Evolutionary conservation across 2,329 filamentous ascomycete species (phyloP), one percentile per base, ranked within the genome.

Genomic region (Aspergillus sclerotialis): DNA sequence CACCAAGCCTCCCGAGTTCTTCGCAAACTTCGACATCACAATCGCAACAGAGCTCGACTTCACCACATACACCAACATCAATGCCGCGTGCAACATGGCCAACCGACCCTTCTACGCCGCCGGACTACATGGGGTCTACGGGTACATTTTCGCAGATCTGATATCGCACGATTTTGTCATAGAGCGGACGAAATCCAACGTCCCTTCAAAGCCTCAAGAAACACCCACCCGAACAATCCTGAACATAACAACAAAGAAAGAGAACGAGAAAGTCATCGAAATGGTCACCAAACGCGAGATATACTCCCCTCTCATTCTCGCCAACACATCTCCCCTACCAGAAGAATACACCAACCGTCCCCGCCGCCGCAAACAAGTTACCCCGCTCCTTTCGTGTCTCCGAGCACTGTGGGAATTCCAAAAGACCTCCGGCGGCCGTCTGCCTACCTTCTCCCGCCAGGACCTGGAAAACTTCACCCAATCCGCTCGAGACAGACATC

Each of bases 141-240:
- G 92, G 36, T 98, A 86, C 66, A 84, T 94, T 46, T 98, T 98
- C 59, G 84, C 84, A 38, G 92, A 98, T 59, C 73, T 98, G 14
- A 87, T 94, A 48, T 75, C 81, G 51, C 92, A 98, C 60, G 81
- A 89, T 51, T 98, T 87, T 55, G 78, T 92, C 40, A 82, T 98
- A 41, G 82, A 94, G 66, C 81, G 92, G 37, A 79, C 86, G 41
- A 80, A 82, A 43, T 80, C 84, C 38, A 96, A 96, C 53, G 67
- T 84, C 9, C 56, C 76, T 13, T 70, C 73, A 1, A 49, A 64
- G 3, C 81, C 79, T 1, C 60, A 71, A 26, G 92, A 98, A 57
- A 83, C 84, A 1, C 72, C 78, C 16, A 95, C 90, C 4, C 78
- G 90, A 35, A 79, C 76, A 47, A 73, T 96, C 38, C 64, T 89